phyloP scores from a whole-genome alignment of 2,329 filamentous ascomycete species.

The Epichloe amarillans region DNA sequence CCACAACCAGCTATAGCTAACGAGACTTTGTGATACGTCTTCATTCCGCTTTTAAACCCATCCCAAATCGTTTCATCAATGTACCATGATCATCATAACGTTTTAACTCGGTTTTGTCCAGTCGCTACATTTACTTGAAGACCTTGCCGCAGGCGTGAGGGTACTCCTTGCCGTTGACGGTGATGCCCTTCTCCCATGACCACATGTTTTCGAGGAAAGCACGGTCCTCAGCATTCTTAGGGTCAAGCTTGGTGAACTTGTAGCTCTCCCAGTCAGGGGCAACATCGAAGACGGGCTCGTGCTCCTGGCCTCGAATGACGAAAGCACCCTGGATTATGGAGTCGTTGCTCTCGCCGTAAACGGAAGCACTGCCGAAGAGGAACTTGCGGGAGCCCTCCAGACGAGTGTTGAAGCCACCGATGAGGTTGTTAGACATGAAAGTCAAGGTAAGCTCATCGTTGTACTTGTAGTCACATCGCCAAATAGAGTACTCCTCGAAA shows the following conservation, averaged over 20 bases:
- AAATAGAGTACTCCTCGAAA: slow-evolving; percentile 90
- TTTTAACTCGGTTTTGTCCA: background rate
- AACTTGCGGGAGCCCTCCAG: slow-evolving; percentile 97
- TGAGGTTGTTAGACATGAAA: slow-evolving; percentile 99
- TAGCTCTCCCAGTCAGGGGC: slow-evolving; percentile 97
- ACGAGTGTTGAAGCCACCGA: slow-evolving; percentile 94
- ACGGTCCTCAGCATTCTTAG: slow-evolving; percentile 68
- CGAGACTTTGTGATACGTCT: slow-evolving; percentile 8
- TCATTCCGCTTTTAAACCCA: slow-evolving; percentile 11
- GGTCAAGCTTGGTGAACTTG: slow-evolving; percentile 92
- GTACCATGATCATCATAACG: slow-evolving; percentile 18
- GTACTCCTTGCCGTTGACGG: slow-evolving; percentile 76
- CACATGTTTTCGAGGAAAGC: slow-evolving; percentile 78
- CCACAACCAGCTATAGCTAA: background rate
- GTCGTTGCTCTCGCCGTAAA: slow-evolving; percentile 81
- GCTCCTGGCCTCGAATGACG: slow-evolving; percentile 84
- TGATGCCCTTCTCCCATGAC: slow-evolving; percentile 80
- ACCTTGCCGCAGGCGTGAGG: slow-evolving; percentile 87
- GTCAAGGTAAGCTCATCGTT: slow-evolving; percentile 92
- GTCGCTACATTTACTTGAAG: slow-evolving; percentile 66
- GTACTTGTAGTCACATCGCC: slow-evolving; percentile 96
- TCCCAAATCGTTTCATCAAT: slow-evolving; percentile 14
- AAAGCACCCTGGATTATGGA: slow-evolving; percentile 89
- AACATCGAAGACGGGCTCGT: slow-evolving; percentile 79
- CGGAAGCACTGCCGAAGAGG: slow-evolving; percentile 81